Evolutionary conservation across 75 land plant genomes (phyloP).

Genomic region (Adiantum capillusveneris): DNA sequence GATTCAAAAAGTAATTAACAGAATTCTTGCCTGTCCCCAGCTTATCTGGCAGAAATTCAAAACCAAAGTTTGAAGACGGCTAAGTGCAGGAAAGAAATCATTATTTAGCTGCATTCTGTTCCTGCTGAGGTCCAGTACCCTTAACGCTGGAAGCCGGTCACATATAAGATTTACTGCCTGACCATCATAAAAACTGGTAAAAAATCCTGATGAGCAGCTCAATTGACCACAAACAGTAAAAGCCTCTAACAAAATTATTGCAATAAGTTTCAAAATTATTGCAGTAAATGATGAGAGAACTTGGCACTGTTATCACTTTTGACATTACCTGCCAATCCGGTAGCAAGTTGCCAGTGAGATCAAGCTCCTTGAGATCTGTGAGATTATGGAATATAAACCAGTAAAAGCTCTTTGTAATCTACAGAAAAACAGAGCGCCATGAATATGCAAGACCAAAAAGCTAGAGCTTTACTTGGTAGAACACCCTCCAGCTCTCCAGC

Average conservation of each 20-base stretch:
- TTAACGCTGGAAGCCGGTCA: constrained; percentile 53
- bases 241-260: no score
- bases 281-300: no score
- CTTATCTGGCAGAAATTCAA: constrained; percentile 60
- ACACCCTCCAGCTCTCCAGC: constrained; percentile 38
- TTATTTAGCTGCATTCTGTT: constrained; percentile 32
- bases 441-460: background rate
- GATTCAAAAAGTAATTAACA: no score
- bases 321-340: constrained; percentile 71
- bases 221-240: no score
- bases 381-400: no score
- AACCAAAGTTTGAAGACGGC: constrained; percentile 51
- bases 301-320: no score
- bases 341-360: constrained; percentile 82
- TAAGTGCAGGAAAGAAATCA: constrained; percentile 17
- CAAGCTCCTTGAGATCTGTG: constrained; percentile 81
- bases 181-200: background rate
- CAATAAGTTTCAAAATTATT: no score
- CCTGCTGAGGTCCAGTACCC: constrained; percentile 49
- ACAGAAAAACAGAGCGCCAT: background rate
- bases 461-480: constrained; percentile 51
- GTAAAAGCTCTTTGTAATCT: background rate
- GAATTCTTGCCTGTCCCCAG: constrained; percentile 68
- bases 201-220: no score
- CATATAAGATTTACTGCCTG: constrained; percentile 72